A percentile compares a stretch with the other conserved stretches of the same genome.
phyloP scores from a whole-genome alignment of 2,329 filamentous ascomycete species.

The Aspergillus tamarii region DNA sequence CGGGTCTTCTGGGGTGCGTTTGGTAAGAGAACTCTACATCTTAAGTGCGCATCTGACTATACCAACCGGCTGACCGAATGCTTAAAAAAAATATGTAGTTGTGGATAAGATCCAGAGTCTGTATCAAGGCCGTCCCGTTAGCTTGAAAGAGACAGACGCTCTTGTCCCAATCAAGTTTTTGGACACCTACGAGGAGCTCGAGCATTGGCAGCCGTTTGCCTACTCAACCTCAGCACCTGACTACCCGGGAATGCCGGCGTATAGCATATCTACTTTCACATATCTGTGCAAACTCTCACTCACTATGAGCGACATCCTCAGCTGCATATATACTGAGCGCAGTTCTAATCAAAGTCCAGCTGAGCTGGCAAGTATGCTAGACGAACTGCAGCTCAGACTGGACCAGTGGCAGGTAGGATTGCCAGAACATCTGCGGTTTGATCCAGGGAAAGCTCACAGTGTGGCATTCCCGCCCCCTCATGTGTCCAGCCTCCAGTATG shows the following conservation, averaged over 20 bases:
- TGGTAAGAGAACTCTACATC: neutral
- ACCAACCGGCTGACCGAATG: too few relatives aligned
- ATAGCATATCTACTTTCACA: constrained; percentile 41
- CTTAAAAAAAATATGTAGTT: constrained; percentile 6
- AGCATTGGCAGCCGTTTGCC: constrained; percentile 54
- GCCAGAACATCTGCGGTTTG: too few relatives aligned
- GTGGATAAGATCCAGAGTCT: constrained; percentile 59
- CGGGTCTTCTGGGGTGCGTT: constrained; percentile 23
- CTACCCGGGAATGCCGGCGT: constrained; percentile 36
- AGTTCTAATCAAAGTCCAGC: too few relatives aligned
- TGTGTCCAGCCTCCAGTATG: too few relatives aligned
- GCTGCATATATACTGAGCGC: neutral
- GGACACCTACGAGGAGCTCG: constrained; percentile 54
- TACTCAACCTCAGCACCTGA: constrained; percentile 35
- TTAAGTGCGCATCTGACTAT: too few relatives aligned
- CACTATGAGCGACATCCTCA: constrained; percentile 39
- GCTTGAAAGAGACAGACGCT: constrained; percentile 48
- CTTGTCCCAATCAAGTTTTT: constrained; percentile 49
- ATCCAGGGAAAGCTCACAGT: too few relatives aligned
- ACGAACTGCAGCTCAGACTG: too few relatives aligned
- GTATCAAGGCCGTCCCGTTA: constrained; percentile 58
- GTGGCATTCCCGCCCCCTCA: too few relatives aligned
- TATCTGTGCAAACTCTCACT: constrained; percentile 48
- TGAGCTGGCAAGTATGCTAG: too few relatives aligned
- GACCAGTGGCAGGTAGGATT: too few relatives aligned